A percentile compares a stretch with the other conserved stretches of the same genome.
Evolutionary conservation across 2,329 filamentous ascomycete genomes (phyloP).

Genomic region (Colletotrichum brevisporum): DNA sequence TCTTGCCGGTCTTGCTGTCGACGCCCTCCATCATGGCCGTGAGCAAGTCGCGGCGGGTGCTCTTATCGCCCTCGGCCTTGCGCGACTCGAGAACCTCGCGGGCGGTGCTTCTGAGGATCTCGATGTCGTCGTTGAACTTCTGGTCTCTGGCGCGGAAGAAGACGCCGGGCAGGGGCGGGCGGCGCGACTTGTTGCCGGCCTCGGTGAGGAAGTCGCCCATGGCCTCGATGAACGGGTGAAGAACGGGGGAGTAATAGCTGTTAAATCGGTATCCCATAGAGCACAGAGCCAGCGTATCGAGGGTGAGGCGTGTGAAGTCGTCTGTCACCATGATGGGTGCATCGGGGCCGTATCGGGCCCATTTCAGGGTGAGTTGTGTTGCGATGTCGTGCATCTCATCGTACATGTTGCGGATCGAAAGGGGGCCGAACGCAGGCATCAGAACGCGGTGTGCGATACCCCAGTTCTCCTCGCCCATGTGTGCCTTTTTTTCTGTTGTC

Average conservation of each 20-base stretch:
- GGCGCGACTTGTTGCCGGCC: constrained; percentile 63
- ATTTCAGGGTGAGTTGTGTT: constrained; percentile 67
- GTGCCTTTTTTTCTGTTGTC: constrained; percentile 23
- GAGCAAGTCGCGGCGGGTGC: constrained; percentile 70
- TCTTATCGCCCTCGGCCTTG: constrained; percentile 60
- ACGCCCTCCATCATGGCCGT: constrained; percentile 75
- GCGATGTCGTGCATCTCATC: constrained; percentile 67
- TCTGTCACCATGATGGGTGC: constrained; percentile 67
- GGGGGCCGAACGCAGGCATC: constrained; percentile 78
- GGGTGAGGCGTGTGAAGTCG: constrained; percentile 73
- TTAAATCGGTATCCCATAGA: constrained; percentile 73
- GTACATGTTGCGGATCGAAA: constrained; percentile 74
- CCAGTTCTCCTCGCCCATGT: constrained; percentile 42
- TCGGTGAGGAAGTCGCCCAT: constrained; percentile 73
- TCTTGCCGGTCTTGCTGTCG: constrained; percentile 74
- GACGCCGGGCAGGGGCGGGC: constrained; percentile 61
- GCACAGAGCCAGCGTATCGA: constrained; percentile 74
- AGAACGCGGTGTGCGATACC: constrained; percentile 74
- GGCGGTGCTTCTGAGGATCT: constrained; percentile 64
- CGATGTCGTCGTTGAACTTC: constrained; percentile 65
- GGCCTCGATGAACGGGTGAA: constrained; percentile 58
- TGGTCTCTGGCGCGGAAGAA: constrained; percentile 59
- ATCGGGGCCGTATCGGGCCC: constrained; percentile 59
- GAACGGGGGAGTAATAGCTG: constrained; percentile 66
- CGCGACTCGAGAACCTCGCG: constrained; percentile 72